These are phyloP conservation scores for Camellia lanceoleosa DNA, from an alignment of 148 eudicot genomes.

Conservation along the genomic window DNA sequence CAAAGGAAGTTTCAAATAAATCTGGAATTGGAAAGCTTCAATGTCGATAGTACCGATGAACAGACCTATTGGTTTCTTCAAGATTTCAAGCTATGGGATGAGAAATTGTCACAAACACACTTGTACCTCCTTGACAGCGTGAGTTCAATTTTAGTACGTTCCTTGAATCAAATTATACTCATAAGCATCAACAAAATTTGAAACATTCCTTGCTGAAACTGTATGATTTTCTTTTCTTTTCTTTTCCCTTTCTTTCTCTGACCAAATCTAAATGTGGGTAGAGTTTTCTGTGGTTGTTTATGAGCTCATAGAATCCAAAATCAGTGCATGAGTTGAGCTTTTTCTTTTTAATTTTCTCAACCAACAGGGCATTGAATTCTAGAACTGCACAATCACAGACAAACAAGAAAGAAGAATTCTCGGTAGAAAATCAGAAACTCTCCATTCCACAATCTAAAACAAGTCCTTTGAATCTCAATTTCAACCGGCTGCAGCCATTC, in stretches of 20 bases:
- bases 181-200: not conserved
- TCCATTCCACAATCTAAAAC: conserved; percentile 9
- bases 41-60: conserved; percentile 5
- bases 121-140: conserved; percentile 23
- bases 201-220: not conserved
- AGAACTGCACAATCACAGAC: conserved; percentile 17
- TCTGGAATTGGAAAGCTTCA: not conserved
- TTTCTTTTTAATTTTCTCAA: too few species aligned
- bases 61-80: conserved; percentile 21
- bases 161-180: not conserved
- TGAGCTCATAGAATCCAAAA: not conserved
- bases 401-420: conserved; percentile 21
- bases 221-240: not conserved
- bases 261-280: not conserved
- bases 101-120: conserved; percentile 11
- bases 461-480: conserved; percentile 27
- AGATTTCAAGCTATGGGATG: conserved; percentile 11
- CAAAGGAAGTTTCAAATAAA: not conserved
- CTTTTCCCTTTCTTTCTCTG: not conserved
- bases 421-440: conserved; percentile 14
- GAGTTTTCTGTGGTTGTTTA: not conserved
- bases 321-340: not conserved
- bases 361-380: conserved; percentile 38
- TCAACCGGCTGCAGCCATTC: conserved; percentile 43
- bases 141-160: not conserved